Base-by-base conservation (phyloP, 306 rosid species). In the Cicer yamashitae region DNA sequence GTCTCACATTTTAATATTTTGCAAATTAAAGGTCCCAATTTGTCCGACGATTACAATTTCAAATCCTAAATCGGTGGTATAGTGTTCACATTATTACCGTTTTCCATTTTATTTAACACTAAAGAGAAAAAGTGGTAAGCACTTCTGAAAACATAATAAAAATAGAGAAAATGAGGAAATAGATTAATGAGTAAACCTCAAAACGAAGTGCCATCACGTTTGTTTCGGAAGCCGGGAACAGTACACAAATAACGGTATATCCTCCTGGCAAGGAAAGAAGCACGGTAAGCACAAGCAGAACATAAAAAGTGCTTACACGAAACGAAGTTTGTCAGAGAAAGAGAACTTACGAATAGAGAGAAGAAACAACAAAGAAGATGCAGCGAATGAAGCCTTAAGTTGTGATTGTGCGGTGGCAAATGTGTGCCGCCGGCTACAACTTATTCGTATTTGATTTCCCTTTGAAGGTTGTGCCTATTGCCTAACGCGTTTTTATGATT, bases 141-240 rank as follows among this genome's bases (percentile, higher is more conserved):
- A 30, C 37, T 30, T 30, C 37, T 4, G 37, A 30, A 4, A 30
- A 30, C 37, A 30, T 7, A 54, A 30, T 5, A 8, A 41, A 8
- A 53, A 0, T n/a, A 7, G 5, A 68, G 10, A 68, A 30, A 81
- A 60, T 56, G 69, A 3, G 41, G 37, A 12, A 38, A 17, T 17
- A 48, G 14, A 83, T 44, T 54, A 13, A 10, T 46, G 74, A 64
- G 37, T 50, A 12, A 63, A 93, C 98, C 98, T 93, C 97, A 40
- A 93, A 93, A 65, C 86, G 84, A 82, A 91, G 97, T 60, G 98
- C 91, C 98, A 93, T 88, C 3, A 37, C 41, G 53, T 69, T 78
- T n/a, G 71, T 70, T 10, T 39, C 1, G 5, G 82, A 22, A 83
- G 64, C 71, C 30, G 65, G 6, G 70, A 30, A 39, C 1, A 6